Percentiles rank a stretch among this genome's conserved stretches.
Evolutionary conservation across 1,284 basidiomycete genomes (phyloP).

Genomic region (Pascua sp.): DNA sequence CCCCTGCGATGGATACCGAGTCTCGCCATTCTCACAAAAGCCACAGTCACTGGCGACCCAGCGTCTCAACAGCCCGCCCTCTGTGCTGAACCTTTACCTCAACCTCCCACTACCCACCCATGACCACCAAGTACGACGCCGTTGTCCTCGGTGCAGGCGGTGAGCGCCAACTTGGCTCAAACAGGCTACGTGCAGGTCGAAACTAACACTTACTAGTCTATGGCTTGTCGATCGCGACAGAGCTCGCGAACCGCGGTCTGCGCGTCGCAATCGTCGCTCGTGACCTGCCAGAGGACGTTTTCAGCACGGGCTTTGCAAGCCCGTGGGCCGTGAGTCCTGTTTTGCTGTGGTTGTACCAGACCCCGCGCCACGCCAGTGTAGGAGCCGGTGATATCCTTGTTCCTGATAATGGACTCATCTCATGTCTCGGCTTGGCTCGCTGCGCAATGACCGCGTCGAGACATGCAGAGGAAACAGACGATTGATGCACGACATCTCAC

Average conservation of each 20-base stretch:
- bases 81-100: no score
- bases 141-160: slow-evolving; percentile 45
- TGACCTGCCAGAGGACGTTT: slow-evolving; percentile 62
- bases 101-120: neutral
- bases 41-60: no score
- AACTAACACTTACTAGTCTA: slow-evolving; percentile 43
- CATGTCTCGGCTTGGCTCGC: neutral
- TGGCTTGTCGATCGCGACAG: slow-evolving; percentile 51
- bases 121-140: slow-evolving; percentile 26
- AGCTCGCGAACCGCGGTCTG: slow-evolving; percentile 52
- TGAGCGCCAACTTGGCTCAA: slow-evolving; percentile 9
- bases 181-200: no score
- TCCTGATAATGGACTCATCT: neutral
- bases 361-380: no score
- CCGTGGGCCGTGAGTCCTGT: slow-evolving; percentile 60
- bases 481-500: neutral
- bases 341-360: no score
- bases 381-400: no score
- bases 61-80: no score
- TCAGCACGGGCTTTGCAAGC: slow-evolving; percentile 61
- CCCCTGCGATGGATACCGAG: no score
- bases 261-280: slow-evolving; percentile 61
- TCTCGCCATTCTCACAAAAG: no score
- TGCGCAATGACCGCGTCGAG: neutral
- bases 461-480: neutral